Percentiles rank a stretch among this genome's conserved stretches.
phyloP scores from a whole-genome alignment of 208 protist genomes.

The Leishmania major region DNA sequence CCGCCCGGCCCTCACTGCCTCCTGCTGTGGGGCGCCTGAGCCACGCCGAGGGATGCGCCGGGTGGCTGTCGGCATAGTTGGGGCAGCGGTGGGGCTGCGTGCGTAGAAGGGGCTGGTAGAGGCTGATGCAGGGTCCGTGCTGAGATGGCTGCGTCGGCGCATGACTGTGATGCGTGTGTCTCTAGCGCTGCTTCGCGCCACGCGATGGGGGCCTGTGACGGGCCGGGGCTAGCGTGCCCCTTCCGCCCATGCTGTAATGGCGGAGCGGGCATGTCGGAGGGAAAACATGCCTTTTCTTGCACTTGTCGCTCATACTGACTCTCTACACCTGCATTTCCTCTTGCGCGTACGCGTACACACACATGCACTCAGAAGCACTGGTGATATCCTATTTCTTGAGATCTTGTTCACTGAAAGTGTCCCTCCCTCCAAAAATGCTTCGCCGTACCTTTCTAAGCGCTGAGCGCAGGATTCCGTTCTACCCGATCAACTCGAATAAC shows the following conservation, averaged over 20 bases:
- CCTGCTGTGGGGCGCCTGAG: neutral
- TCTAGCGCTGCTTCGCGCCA: neutral
- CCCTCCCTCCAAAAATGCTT: slow-evolving; percentile 7
- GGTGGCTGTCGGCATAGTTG: neutral
- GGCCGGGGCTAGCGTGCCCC: neutral
- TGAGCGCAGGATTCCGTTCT: slow-evolving; percentile 79
- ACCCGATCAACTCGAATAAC: slow-evolving; percentile 80
- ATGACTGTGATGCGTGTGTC: neutral
- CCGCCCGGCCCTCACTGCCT: neutral
- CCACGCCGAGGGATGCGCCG: neutral
- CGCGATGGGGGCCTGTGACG: neutral
- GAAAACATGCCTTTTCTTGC: neutral
- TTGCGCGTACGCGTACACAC: neutral
- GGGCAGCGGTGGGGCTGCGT: neutral
- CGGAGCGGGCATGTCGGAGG: neutral
- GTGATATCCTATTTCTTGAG: slow-evolving; percentile 3
- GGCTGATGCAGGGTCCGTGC: neutral
- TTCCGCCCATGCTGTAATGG: neutral
- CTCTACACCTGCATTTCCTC: neutral
- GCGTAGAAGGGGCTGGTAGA: neutral
- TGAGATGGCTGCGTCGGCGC: neutral
- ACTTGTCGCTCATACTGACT: neutral
- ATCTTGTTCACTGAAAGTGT: slow-evolving; percentile 2
- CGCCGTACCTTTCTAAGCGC: slow-evolving; percentile 46
- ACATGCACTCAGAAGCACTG: slow-evolving; percentile 5